Percentiles rank a stretch among this genome's conserved stretches.
phyloP scores from a whole-genome alignment of 1,284 basidiomycete genomes.

The Malassezia furfur region DNA sequence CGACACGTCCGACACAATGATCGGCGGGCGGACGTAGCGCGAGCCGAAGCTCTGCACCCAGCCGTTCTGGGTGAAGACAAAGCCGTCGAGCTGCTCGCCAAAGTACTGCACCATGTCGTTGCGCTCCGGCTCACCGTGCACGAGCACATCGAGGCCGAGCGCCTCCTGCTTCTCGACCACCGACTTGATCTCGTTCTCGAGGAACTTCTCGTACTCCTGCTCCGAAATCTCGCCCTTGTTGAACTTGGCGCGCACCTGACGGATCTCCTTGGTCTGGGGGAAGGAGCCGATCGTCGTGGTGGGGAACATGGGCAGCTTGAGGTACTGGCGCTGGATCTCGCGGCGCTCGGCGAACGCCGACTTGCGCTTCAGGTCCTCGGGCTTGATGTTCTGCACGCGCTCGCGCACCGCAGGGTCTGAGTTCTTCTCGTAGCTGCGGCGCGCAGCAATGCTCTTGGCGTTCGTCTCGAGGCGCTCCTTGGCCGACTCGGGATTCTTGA shows the following conservation, averaged over 20 bases:
- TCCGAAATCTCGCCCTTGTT: slow-evolving; percentile 81
- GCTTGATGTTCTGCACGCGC: slow-evolving; percentile 83
- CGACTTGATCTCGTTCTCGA: slow-evolving; percentile 90
- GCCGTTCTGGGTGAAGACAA: slow-evolving; percentile 94
- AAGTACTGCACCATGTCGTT: slow-evolving; percentile 99
- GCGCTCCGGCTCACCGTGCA: slow-evolving; percentile 97
- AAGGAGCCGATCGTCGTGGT: slow-evolving; percentile 98
- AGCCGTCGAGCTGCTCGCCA: slow-evolving; percentile 88
- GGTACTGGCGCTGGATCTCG: slow-evolving; percentile 77
- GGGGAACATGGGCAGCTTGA: slow-evolving; percentile 91
- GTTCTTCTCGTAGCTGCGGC: slow-evolving; percentile 87
- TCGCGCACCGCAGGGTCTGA: slow-evolving; percentile 93
- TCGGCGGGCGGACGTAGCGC: slow-evolving; percentile 96
- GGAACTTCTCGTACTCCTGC: slow-evolving; percentile 91
- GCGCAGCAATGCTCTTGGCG: slow-evolving; percentile 81
- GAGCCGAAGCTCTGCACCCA: slow-evolving; percentile 92
- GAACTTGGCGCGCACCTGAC: slow-evolving; percentile 50
- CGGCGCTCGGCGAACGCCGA: slow-evolving; percentile 78
- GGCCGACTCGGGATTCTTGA: slow-evolving; percentile 31
- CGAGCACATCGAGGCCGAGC: slow-evolving; percentile 88
- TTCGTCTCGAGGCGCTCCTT: slow-evolving; percentile 53
- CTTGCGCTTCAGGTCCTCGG: slow-evolving; percentile 79
- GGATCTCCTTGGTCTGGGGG: slow-evolving; percentile 91
- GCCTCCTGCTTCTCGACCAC: slow-evolving; percentile 96
- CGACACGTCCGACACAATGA: slow-evolving; percentile 96